Evolutionary conservation across 192 early-diverging fungal genomes (phyloP).

Genomic region (Coemansia sp.): DNA sequence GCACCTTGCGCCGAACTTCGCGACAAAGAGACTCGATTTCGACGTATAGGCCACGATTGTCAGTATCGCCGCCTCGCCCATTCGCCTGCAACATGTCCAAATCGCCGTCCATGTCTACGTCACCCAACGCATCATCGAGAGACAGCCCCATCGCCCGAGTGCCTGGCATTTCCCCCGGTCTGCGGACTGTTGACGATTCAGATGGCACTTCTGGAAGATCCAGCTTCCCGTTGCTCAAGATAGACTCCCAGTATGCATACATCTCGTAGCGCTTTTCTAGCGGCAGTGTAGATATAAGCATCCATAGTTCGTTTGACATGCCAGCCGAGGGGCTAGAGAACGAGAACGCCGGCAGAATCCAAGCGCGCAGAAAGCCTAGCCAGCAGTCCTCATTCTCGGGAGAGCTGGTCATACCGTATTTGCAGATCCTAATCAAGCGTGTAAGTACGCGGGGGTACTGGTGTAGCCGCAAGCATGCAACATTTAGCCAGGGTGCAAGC

Average conservation of each 20-base stretch:
- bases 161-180: not conserved
- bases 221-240: constrained; percentile 29
- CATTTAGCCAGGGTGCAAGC: constrained; percentile 48
- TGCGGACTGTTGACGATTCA: not conserved
- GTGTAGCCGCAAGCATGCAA: constrained; percentile 38
- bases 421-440: constrained; percentile 42
- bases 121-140: constrained; percentile 41
- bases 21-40: constrained; percentile 36
- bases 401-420: constrained; percentile 21
- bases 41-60: constrained; percentile 5
- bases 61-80: not conserved
- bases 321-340: constrained; percentile 33
- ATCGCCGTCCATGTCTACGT: constrained; percentile 11
- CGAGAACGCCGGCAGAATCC: constrained; percentile 50
- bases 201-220: constrained; percentile 17
- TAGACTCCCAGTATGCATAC: constrained; percentile 34
- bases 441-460: constrained; percentile 26
- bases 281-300: constrained; percentile 32
- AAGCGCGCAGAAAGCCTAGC: constrained; percentile 39
- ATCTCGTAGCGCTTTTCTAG: constrained; percentile 33
- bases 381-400: constrained; percentile 13
- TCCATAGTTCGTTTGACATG: constrained; percentile 51
- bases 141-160: constrained; percentile 31
- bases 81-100: not conserved
- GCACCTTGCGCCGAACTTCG: constrained; percentile 36